Evolutionary conservation across 192 early-diverging fungal species (phyloP), one percentile per base, ranked within the genome.

Genomic region (Chytriomyces sp.): DNA sequence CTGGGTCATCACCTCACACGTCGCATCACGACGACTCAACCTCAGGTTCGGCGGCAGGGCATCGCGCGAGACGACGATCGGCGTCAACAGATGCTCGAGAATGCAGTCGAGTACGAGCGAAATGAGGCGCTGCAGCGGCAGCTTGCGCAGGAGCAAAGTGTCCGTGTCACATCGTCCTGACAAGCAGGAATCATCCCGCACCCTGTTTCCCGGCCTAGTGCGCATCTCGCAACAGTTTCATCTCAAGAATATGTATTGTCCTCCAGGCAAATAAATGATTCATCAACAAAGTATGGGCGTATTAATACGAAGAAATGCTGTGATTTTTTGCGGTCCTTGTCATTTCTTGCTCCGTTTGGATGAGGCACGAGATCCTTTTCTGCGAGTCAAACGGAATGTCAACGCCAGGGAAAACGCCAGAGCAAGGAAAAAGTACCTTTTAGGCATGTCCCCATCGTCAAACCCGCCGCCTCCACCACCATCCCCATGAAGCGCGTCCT

Each of bases 41-140:
- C n/a, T n/a, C 60, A 73, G 71, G 60, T 61, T 12, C 58, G 71
- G 10, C 38, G 71, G 26, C 6, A 37, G 25, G 71, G 71, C 6
- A 64, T 73, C 60, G 61, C 39, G 4, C 14, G 71, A 22, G 71
- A 73, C 49, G 71, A 73, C 31, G 71, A 73, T 30, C 33, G 60
- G 34, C 59, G 71, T 5, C 40, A 52, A 34, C 71, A 73, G 52
- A 37, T 73, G 69, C 14, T 39, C 22, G 59, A 52, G 44, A 73
- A 73, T 54, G 40, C 39, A 17, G n/a, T 73, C 58, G 71, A 73
- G 28, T 61, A 73, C 37, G 71, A 73, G 52, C 59, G 59, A 32
- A 59, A 73, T 34, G 71, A 59, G 30, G 52, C 40, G 4, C 22
- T 73, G 71, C 60, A 73, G 37, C 28, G 31, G 52, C 12, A 26